Evolutionary conservation across 495 filamentous ascomycete genomes (phyloP), one percentile per base, ranked within the genome.

Genomic region (Neurospora sp.): DNA sequence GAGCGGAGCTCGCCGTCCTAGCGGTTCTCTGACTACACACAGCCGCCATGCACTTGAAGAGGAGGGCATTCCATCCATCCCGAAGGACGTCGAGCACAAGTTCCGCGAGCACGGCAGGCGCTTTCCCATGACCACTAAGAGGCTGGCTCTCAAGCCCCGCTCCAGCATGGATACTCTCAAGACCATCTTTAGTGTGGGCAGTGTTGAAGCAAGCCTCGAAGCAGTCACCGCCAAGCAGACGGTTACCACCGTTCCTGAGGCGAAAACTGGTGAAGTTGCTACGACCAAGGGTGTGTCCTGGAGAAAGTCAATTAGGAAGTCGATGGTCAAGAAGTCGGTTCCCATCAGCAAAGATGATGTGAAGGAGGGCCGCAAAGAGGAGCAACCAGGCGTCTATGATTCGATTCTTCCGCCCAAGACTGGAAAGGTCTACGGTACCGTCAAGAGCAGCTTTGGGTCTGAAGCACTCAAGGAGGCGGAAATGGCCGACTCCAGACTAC

Each of bases 161-260:
- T 72, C 79, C 6, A 83, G 81, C 69, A 75, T 80, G 72, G 83
- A 85, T 42, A 82, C 82, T 9, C 73, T 83, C 5, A 82, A 78
- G 69, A 84, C 81, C 40, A 85, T 84, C 40, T 80, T 85, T 48
- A 82, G 80, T 73, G 81, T 82, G 40, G 81, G 78, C 42, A 82
- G 81, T 65, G 53, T 79, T 37, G 82, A 82, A 70, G 69, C 75
- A 0, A 76, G 69, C 42, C 75, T 78, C 39, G 79, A 83, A 27
- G 74, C 79, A 22, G 72, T 77, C 9, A 75, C 78, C 18, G 31
- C 73, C 6, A 40, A 74, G n/a, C 44, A 76, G 10, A 18, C 53
- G 18, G 72, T 69, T 4, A 40, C 74, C 9, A 70, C 65, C 37
- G 76, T 65, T 20, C 61, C 72, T 14, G 71, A 74, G 9, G 42